phyloP scores from a whole-genome alignment of 768 basidiomycete species.

The Russula lepida region DNA sequence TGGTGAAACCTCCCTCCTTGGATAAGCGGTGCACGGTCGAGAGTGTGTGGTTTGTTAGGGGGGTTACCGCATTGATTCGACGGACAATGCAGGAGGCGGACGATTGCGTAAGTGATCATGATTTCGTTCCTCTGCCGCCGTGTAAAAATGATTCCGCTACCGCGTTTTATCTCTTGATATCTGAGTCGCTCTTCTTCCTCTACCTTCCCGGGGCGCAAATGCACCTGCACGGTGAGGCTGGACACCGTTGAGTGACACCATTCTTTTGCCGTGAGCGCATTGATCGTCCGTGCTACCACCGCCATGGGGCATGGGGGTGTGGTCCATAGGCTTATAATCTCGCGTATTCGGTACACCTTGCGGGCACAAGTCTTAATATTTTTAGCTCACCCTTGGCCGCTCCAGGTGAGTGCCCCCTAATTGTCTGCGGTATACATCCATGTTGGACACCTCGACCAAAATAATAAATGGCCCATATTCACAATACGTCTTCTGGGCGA shows the following conservation, averaged over 20 bases:
- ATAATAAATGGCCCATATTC: not conserved
- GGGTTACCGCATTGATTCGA: not conserved
- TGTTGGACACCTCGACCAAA: not conserved
- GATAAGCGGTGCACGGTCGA: not conserved
- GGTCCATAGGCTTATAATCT: constrained; percentile 15
- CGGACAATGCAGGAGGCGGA: constrained; percentile 7
- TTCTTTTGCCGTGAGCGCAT: constrained; percentile 15
- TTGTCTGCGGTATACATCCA: not conserved
- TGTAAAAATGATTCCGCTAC: constrained; percentile 20
- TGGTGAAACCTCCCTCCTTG: constrained; percentile 9
- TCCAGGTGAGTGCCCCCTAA: constrained; percentile 5
- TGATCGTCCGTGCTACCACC: constrained; percentile 18
- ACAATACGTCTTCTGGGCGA: not conserved
- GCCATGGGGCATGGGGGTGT: constrained; percentile 13
- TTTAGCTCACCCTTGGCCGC: not conserved
- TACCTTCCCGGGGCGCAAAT: not conserved
- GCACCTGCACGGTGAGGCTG: constrained; percentile 1
- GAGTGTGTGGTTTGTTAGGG: constrained; percentile 11
- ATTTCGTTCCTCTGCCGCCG: constrained; percentile 7
- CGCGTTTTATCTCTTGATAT: constrained; percentile 17
- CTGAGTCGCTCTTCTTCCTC: constrained; percentile 16
- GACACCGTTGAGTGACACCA: constrained; percentile 16
- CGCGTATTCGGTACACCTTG: not conserved
- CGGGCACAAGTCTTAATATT: not conserved
- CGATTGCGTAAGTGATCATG: constrained; percentile 10